A percentile compares a stretch with the other conserved stretches of the same genome.
Conservation (phyloP, 2,329 filamentous ascomycete species). For the Fusarium odoratissimum region DNA sequence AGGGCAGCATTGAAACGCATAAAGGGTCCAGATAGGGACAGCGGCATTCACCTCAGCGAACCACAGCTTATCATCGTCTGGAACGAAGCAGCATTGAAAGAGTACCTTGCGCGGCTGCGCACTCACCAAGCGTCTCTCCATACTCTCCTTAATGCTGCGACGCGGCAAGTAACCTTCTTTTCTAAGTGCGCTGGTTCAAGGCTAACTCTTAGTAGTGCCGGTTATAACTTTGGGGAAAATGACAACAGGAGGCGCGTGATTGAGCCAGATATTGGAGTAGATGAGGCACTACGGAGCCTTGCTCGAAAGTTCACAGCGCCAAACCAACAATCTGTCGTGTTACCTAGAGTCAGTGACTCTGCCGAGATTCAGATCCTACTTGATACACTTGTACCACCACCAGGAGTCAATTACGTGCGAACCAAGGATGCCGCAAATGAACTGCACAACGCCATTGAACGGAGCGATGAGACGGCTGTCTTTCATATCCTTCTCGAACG, state of each 20-base stretch:
- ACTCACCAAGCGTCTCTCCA: slow-evolving; percentile 46
- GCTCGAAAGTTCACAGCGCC: slow-evolving; percentile 41
- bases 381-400: slow-evolving; percentile 44
- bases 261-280: slow-evolving; percentile 42
- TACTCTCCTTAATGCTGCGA: slow-evolving; percentile 44
- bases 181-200: neutral
- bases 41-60: slow-evolving; percentile 43
- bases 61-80: slow-evolving; percentile 46
- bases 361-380: slow-evolving; percentile 45
- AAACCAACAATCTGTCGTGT: slow-evolving; percentile 37
- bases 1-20: slow-evolving; percentile 43
- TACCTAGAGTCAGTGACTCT: slow-evolving; percentile 45
- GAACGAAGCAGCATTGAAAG: slow-evolving; percentile 43
- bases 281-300: slow-evolving; percentile 42
- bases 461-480: slow-evolving; percentile 40
- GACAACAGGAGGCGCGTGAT: slow-evolving; percentile 44
- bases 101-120: slow-evolving; percentile 37
- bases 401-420: slow-evolving; percentile 34
- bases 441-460: slow-evolving; percentile 42
- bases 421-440: slow-evolving; percentile 39
- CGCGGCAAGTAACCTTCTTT: slow-evolving; percentile 25
- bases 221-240: slow-evolving; percentile 39
- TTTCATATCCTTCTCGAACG: slow-evolving; percentile 42
- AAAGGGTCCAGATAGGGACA: slow-evolving; percentile 43
- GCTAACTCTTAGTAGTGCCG: slow-evolving; percentile 30